These are phyloP conservation scores for Croton setiger DNA, from an alignment of 441 rosid species.

Conservation along the genomic window DNA sequence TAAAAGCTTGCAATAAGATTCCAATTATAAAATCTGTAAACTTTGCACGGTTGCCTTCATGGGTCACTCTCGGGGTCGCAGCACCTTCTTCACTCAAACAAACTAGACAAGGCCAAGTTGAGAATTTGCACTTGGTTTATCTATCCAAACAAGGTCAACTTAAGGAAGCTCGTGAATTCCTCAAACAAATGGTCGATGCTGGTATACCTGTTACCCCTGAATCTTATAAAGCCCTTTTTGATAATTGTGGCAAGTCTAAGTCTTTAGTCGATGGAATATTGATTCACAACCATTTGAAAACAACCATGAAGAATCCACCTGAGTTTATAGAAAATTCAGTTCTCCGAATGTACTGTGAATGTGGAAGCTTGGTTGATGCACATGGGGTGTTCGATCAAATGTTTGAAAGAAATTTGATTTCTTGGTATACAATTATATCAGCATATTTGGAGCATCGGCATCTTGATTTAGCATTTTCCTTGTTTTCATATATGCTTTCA, in stretches of 20 bases:
- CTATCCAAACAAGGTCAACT: slow-evolving; percentile 58
- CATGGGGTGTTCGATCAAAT: slow-evolving; percentile 57
- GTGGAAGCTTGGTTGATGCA: slow-evolving; percentile 59
- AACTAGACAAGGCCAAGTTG: slow-evolving; percentile 39
- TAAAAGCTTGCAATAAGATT: slow-evolving; percentile 18
- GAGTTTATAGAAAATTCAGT: slow-evolving; percentile 42
- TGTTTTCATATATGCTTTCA: slow-evolving; percentile 40
- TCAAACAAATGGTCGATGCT: slow-evolving; percentile 46
- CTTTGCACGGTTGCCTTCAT: slow-evolving; percentile 48
- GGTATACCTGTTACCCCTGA: slow-evolving; percentile 38
- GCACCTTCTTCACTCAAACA: slow-evolving; percentile 27
- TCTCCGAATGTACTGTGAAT: slow-evolving; percentile 48
- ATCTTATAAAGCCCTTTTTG: slow-evolving; percentile 45
- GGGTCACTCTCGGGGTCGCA: slow-evolving; percentile 50
- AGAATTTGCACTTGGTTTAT: slow-evolving; percentile 55
- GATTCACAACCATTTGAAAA: slow-evolving; percentile 39
- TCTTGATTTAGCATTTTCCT: slow-evolving; percentile 35
- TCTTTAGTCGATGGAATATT: slow-evolving; percentile 47
- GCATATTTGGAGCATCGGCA: slow-evolving; percentile 40
- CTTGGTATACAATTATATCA: slow-evolving; percentile 51
- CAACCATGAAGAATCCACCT: slow-evolving; percentile 29
- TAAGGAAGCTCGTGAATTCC: slow-evolving; percentile 53
- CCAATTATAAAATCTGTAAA: slow-evolving; percentile 21
- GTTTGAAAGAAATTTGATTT: slow-evolving; percentile 37
- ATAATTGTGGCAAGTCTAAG: slow-evolving; percentile 39